A percentile compares a stretch with the other conserved stretches of the same genome.
Evolutionary conservation across 768 basidiomycete genomes (phyloP).

Genomic region (Dioszegia aurantiaca): DNA sequence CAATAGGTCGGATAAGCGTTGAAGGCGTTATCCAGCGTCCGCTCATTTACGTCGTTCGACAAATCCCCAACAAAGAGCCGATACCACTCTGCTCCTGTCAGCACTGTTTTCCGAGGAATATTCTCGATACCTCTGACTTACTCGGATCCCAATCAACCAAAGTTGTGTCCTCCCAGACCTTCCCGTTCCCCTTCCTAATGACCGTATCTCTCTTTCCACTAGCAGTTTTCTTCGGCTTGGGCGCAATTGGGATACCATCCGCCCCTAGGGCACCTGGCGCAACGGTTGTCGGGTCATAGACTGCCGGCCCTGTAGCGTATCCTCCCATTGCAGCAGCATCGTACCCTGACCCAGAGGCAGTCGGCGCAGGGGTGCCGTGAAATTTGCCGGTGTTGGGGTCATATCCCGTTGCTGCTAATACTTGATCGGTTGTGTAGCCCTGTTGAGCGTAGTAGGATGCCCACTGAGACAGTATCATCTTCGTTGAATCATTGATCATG

Average conservation of each 20-base stretch:
- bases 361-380: constrained; percentile 13
- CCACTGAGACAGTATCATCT: constrained; percentile 8
- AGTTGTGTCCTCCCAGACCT: constrained; percentile 98
- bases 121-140: no score
- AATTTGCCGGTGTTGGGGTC: constrained; percentile 17
- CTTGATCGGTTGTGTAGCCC: constrained; percentile 39
- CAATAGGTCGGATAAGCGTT: constrained; percentile 87
- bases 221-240: constrained; percentile 10
- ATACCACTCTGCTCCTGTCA: constrained; percentile 73
- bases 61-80: constrained; percentile 95
- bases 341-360: constrained; percentile 16
- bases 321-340: constrained; percentile 11
- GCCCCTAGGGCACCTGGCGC: constrained; percentile 8
- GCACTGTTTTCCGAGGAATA: background rate
- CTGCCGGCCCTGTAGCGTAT: constrained; percentile 33
- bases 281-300: constrained; percentile 27
- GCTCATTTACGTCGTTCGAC: constrained; percentile 96
- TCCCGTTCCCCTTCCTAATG: constrained; percentile 88
- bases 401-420: constrained; percentile 24
- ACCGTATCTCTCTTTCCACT: constrained; percentile 78
- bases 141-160: constrained; percentile 96
- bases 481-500: no score
- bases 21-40: constrained; percentile 88
- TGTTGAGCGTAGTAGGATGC: constrained; percentile 47
- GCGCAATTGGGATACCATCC: constrained; percentile 12